Percentiles rank a stretch among this genome's conserved stretches.
Evolutionary conservation across 192 early-diverging fungal species (phyloP).

Genomic region (Entomortierella beljakovae): DNA sequence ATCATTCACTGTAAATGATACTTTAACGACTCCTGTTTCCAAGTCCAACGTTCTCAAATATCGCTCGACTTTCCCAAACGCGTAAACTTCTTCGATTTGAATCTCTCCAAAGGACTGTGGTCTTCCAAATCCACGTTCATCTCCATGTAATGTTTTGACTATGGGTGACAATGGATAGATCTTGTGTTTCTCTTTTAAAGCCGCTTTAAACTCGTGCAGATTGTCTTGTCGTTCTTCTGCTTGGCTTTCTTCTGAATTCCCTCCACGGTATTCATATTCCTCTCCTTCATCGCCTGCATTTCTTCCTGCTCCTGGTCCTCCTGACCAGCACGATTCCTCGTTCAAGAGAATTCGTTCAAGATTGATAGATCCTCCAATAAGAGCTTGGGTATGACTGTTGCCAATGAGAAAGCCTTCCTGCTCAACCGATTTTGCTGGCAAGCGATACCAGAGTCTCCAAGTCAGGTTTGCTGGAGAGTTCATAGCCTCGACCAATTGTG

Average conservation of each 20-base stretch:
- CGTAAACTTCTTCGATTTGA: conserved; percentile 23
- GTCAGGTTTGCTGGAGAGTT: conserved; percentile 12
- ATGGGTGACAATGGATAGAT: conserved; percentile 5
- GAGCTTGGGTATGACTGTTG: conserved; percentile 25
- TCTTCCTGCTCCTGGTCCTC: conserved; percentile 22
- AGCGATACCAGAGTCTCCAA: conserved; percentile 37
- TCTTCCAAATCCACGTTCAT: conserved; percentile 33
- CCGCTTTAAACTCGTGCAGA: conserved; percentile 1
- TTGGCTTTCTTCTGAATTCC: conserved; percentile 22
- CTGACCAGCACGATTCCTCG: conserved; percentile 40
- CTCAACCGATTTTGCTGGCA: conserved; percentile 11
- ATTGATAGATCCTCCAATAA: conserved; percentile 36
- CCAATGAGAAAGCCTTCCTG: conserved; percentile 25
- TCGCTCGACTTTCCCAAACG: conserved; percentile 23
- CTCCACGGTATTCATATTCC: conserved; percentile 22
- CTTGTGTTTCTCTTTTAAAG: conserved; percentile 19
- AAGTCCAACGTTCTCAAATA: conserved; percentile 34
- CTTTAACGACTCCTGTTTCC: conserved; percentile 15
- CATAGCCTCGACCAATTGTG: background rate
- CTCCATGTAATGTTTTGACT: conserved; percentile 25
- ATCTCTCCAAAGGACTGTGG: conserved; percentile 37
- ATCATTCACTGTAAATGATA: conserved; percentile 12
- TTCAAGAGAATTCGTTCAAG: conserved; percentile 27
- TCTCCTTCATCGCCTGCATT: background rate
- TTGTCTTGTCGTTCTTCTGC: conserved; percentile 13